Evolutionary conservation across 257 asterid species (phyloP).

Genomic region (Solanum sparsipilum): DNA sequence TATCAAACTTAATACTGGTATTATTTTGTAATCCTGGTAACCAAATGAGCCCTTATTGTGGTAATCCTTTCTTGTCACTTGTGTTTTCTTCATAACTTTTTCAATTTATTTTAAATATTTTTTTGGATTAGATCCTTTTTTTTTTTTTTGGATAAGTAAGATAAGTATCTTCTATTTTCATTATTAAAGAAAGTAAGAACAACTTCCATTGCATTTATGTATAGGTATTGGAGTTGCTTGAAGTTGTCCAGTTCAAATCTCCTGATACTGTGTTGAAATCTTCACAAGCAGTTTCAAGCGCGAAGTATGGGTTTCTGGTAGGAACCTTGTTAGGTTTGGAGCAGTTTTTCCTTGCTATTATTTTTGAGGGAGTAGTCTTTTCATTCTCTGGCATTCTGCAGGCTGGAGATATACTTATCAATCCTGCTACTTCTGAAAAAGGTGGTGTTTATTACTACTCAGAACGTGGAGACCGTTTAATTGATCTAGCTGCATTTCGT

Average conservation of each 20-base stretch:
- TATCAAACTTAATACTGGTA: background rate
- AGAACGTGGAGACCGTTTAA: slow-evolving; percentile 93
- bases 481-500: slow-evolving; percentile 68
- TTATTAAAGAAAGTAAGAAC: background rate
- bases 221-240: slow-evolving; percentile 83
- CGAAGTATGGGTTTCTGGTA: slow-evolving; percentile 71
- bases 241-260: slow-evolving; percentile 68
- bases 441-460: slow-evolving; percentile 70
- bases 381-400: slow-evolving; percentile 7
- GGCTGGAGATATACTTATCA: slow-evolving; percentile 83
- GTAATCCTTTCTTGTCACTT: background rate
- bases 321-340: slow-evolving; percentile 6
- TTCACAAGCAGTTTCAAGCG: slow-evolving; percentile 57
- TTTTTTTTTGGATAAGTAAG: background rate
- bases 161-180: background rate
- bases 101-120: background rate
- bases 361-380: background rate
- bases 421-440: slow-evolving; percentile 44
- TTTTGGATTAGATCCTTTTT: background rate
- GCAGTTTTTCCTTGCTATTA: background rate
- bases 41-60: background rate
- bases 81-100: background rate
- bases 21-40: background rate
- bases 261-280: slow-evolving; percentile 57
- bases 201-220: slow-evolving; percentile 2